phyloP scores from a whole-genome alignment of 75 land plant species.

The Picea sitchensis region DNA sequence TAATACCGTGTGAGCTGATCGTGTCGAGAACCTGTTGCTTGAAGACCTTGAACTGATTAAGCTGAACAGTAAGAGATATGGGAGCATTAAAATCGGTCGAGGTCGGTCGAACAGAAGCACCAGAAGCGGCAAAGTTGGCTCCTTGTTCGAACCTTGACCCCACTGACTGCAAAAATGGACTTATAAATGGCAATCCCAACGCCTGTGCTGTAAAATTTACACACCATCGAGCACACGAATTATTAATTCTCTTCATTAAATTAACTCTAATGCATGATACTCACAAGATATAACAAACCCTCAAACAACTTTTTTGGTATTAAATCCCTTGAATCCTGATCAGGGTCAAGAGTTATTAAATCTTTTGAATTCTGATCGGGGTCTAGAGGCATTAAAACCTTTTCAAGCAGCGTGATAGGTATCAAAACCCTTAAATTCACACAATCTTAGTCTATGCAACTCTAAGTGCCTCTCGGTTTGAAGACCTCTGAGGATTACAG shows the following conservation, averaged over 20 bases:
- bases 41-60: constrained; percentile 27
- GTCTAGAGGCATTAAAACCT: too few species aligned
- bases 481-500: too few species aligned
- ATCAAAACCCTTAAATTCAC: too few species aligned
- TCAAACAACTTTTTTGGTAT: too few species aligned
- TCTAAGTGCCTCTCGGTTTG: too few species aligned
- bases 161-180: constrained; percentile 46
- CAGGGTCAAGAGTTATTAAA: too few species aligned
- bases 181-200: constrained; percentile 41
- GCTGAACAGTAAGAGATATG: constrained; percentile 17
- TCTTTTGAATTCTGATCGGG: too few species aligned
- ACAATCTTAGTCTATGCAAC: too few species aligned
- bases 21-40: constrained; percentile 16
- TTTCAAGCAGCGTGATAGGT: too few species aligned
- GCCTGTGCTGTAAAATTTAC: constrained; percentile 35
- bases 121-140: constrained; percentile 69
- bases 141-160: constrained; percentile 57
- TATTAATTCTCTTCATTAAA: too few species aligned
- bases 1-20: background rate
- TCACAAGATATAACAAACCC: background rate
- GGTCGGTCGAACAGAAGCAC: constrained; percentile 27
- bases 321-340: too few species aligned
- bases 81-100: constrained; percentile 13
- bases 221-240: background rate
- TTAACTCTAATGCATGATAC: background rate